Percentiles rank a stretch among this genome's conserved stretches.
These are phyloP conservation scores for Nemania diffusa DNA, from an alignment of 2,329 filamentous ascomycete species.

Conservation along the genomic window DNA sequence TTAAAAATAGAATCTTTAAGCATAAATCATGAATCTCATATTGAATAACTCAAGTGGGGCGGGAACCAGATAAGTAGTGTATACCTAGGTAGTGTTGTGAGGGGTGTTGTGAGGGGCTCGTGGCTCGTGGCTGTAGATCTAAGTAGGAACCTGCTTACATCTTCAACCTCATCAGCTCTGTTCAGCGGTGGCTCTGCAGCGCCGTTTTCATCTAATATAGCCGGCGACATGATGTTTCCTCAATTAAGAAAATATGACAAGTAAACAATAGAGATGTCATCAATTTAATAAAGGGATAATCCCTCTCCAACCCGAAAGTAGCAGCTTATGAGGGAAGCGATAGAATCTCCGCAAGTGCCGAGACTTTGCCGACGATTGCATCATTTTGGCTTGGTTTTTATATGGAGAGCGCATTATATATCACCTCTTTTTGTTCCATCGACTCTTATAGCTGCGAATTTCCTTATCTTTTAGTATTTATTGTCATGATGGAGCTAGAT, in stretches of 20 bases:
- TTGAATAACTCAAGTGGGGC: slow-evolving; percentile 5
- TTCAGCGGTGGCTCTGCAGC: slow-evolving; percentile 40
- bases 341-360: slow-evolving; percentile 21
- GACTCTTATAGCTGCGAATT: neutral
- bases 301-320: slow-evolving; percentile 5
- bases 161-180: slow-evolving; percentile 58
- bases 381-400: slow-evolving; percentile 29
- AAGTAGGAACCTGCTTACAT: slow-evolving; percentile 51
- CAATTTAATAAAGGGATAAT: neutral
- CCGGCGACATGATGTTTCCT: slow-evolving; percentile 11
- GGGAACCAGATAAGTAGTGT: neutral
- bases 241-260: neutral
- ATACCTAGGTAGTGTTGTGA: neutral
- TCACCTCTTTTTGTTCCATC: neutral
- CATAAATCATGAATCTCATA: neutral
- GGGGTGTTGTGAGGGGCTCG: too few species aligned
- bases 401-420: neutral
- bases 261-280: neutral
- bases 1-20: neutral
- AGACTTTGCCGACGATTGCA: slow-evolving; percentile 35
- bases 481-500: neutral
- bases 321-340: slow-evolving; percentile 2
- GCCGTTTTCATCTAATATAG: slow-evolving; percentile 25
- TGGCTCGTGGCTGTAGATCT: slow-evolving; percentile 1
- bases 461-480: neutral